Evolutionary conservation across 1,139 yeast species (phyloP), one percentile per base, ranked within the genome.

Genomic region (Fermentozyma sake): DNA sequence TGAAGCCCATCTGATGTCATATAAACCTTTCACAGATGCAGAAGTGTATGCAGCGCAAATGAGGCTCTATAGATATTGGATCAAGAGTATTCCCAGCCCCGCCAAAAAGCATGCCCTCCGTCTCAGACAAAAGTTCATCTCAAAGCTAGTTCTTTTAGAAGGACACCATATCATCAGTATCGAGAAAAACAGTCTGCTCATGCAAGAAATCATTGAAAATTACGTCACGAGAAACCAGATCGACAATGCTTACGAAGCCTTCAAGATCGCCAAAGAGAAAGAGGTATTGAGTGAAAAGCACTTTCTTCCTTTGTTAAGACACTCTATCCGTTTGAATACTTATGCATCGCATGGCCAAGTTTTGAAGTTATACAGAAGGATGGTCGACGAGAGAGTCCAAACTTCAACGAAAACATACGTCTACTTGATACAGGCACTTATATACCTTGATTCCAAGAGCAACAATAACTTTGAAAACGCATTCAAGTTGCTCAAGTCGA

Each of bases 381-480:
- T 72, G 68, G 61, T 59, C 3, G 48, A 50, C 4, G 41, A 44
- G 6, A 50, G 58, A 6, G 40, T 63, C 4, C 41, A 48, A 1
- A 44, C 66, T 3, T 49, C 61, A 7, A 50, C 72, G 0, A 47
- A 48, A 12, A 54, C 73, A 0, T 66, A 73, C 32, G 53, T 52
- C 18, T 57, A 50, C 35, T 41, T 73, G 31, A 53, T 73, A 41
- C 52, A 57, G 27, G 58, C 78, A 1, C 52, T 72, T 12, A 52
- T 70, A 6, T 53, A 53, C 32, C 42, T 59, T 25, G 73, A 70
- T 35, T 36, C 56, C 12, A 42, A 42, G 26, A 46, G 48, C 22
- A 39, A 48, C 3, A 46, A 44, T 12, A 46, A 42, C 11, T 54
- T 42, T 26, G 38, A 35, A 5, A 56, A 55, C 32, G 54, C 68